phyloP scores from a whole-genome alignment of 768 basidiomycete genomes.

The Lactarius sp. region DNA sequence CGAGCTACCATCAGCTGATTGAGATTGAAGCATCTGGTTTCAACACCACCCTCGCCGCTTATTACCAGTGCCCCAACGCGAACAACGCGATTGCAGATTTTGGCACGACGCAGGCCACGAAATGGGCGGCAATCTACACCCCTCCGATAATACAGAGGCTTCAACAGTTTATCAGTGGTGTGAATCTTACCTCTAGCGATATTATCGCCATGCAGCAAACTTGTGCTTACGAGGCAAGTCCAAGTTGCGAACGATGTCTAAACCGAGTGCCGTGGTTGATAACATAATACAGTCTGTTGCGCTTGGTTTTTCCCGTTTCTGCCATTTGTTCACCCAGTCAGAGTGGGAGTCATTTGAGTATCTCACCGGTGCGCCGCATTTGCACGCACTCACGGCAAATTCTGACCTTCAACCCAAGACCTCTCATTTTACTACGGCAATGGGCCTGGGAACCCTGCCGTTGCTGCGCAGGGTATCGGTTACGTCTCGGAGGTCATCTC shows the following conservation, averaged over 20 bases:
- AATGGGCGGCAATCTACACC: slow-evolving; percentile 42
- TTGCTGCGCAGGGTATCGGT: slow-evolving; percentile 38
- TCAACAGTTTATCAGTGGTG: slow-evolving; percentile 32
- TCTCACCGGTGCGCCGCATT: slow-evolving; percentile 29
- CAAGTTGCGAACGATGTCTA: not conserved
- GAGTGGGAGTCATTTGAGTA: slow-evolving; percentile 52
- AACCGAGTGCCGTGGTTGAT: not conserved
- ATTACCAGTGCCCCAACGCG: slow-evolving; percentile 33
- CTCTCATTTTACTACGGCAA: slow-evolving; percentile 35
- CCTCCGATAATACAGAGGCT: slow-evolving; percentile 35
- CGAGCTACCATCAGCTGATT: slow-evolving; percentile 44
- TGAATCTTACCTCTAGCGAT: slow-evolving; percentile 32
- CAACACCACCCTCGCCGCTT: slow-evolving; percentile 47
- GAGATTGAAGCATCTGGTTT: slow-evolving; percentile 41
- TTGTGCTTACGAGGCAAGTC: slow-evolving; percentile 39
- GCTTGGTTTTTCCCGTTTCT: slow-evolving; percentile 47
- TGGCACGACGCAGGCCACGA: slow-evolving; percentile 26
- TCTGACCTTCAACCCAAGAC: slow-evolving; percentile 17
- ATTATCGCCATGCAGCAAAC: slow-evolving; percentile 36
- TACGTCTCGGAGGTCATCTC: slow-evolving; percentile 43
- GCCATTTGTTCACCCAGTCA: slow-evolving; percentile 45
- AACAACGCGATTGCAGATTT: slow-evolving; percentile 29
- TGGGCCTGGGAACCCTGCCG: slow-evolving; percentile 42
- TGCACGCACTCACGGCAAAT: not conserved
- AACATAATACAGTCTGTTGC: slow-evolving; percentile 39